Evolutionary conservation across 2,329 filamentous ascomycete species (phyloP).

Genomic region (Colletotrichum liaoningense): DNA sequence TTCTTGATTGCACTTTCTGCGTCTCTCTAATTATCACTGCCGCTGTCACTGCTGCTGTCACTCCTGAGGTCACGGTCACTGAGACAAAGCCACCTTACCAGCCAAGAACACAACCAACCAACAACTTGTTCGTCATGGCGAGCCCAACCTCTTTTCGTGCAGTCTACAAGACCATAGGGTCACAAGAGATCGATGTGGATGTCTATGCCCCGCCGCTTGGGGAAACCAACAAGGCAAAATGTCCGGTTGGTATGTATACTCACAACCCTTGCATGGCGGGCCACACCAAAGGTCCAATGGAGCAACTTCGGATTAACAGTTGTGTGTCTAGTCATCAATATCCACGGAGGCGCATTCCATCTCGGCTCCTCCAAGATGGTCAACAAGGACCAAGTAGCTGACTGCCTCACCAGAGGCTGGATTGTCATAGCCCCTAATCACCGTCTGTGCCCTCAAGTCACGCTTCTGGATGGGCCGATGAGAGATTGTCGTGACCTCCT

Average conservation of each 20-base stretch:
- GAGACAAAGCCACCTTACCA: background rate
- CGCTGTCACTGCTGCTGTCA: background rate
- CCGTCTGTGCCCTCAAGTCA: constrained; percentile 46
- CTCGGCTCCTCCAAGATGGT: constrained; percentile 52
- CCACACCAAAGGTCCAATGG: background rate
- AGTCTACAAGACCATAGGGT: constrained; percentile 44
- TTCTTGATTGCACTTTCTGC: background rate
- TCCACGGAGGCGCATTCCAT: constrained; percentile 58
- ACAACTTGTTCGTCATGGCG: constrained; percentile 30
- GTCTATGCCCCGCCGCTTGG: constrained; percentile 40
- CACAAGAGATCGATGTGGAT: constrained; percentile 44
- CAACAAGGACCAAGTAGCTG: constrained; percentile 49
- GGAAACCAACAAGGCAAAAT: constrained; percentile 3
- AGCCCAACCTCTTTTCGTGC: constrained; percentile 34
- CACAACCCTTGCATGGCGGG: background rate
- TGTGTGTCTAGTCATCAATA: constrained; percentile 48
- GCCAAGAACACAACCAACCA: background rate
- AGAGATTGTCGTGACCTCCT: constrained; percentile 48
- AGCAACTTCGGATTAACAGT: constrained; percentile 8
- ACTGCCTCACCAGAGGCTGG: constrained; percentile 51
- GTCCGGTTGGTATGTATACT: constrained; percentile 19
- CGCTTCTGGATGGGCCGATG: constrained; percentile 46
- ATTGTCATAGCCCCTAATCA: constrained; percentile 50
- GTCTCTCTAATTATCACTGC: background rate
- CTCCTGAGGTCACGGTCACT: background rate